A percentile compares a stretch with the other conserved stretches of the same genome.
phyloP scores from a whole-genome alignment of 441 rosid species.

The Populus trichocarpa region DNA sequence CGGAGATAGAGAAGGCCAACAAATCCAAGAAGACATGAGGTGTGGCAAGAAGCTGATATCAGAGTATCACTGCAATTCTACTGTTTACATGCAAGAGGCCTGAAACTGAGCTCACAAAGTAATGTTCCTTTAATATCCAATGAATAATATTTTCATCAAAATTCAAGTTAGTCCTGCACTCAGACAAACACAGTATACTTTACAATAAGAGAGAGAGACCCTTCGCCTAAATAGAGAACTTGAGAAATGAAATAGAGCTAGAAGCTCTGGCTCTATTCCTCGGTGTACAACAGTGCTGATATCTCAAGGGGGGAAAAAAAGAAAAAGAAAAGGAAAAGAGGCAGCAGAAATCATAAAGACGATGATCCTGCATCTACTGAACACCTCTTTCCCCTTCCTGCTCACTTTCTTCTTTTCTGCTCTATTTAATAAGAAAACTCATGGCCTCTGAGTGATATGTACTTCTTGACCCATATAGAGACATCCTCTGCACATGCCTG shows the following conservation, averaged over 20 bases:
- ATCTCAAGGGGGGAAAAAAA: neutral
- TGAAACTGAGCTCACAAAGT: neutral
- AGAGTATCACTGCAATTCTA: neutral
- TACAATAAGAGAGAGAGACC: neutral
- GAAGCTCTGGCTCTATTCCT: neutral
- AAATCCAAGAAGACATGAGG: neutral
- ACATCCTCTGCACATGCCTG: conserved; percentile 88
- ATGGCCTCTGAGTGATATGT: conserved; percentile 75
- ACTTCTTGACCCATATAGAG: conserved; percentile 87
- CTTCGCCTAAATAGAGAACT: neutral
- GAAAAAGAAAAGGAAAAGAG: neutral
- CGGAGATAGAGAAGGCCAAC: too few species aligned
- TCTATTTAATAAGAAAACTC: conserved; percentile 72
- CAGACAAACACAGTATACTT: conserved; percentile 5
- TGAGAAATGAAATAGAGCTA: neutral
- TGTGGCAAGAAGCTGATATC: neutral
- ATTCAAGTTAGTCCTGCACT: neutral
- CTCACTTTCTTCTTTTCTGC: neutral
- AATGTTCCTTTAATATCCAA: conserved; percentile 3
- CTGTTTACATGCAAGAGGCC: neutral
- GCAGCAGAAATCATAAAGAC: neutral
- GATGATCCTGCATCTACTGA: neutral
- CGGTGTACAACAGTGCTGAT: conserved; percentile 12
- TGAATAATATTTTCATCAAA: conserved; percentile 10
- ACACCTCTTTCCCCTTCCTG: neutral